phyloP scores from a whole-genome alignment of 169 alveolate genomes.

The Plasmodium sp. region DNA sequence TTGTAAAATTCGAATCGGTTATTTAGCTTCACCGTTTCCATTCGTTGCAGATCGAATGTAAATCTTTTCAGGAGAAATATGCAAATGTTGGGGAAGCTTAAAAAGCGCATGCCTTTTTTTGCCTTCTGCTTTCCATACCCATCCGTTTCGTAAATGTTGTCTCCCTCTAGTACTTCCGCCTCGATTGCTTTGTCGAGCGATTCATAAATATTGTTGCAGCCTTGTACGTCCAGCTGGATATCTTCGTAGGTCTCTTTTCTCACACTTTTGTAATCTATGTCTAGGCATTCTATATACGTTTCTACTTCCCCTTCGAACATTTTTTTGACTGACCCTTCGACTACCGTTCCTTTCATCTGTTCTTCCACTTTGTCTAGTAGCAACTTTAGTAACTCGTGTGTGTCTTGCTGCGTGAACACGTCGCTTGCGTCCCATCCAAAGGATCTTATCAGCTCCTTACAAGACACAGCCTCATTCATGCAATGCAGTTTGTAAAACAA shows the following conservation, averaged over 20 bases:
- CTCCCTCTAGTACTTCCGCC: slow-evolving; percentile 95
- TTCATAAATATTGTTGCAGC: slow-evolving; percentile 92
- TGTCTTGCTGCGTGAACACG: slow-evolving; percentile 97
- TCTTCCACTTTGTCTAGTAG: slow-evolving; percentile 96
- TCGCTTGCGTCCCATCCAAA: slow-evolving; percentile 98
- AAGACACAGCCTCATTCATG: slow-evolving; percentile 91
- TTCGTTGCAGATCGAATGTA: slow-evolving; percentile 88
- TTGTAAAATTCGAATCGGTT: slow-evolving; percentile 93
- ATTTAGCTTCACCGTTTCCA: slow-evolving; percentile 93
- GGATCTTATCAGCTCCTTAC: slow-evolving; percentile 92
- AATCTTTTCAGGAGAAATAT: slow-evolving; percentile 93
- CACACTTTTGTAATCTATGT: slow-evolving; percentile 93
- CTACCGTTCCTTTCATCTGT: slow-evolving; percentile 96
- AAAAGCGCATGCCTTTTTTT: slow-evolving; percentile 93
- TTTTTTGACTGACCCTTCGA: slow-evolving; percentile 94
- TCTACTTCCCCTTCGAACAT: slow-evolving; percentile 96
- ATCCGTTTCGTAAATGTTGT: slow-evolving; percentile 96
- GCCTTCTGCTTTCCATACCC: slow-evolving; percentile 92
- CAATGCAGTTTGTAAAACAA: slow-evolving; percentile 93
- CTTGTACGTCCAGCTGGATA: slow-evolving; percentile 95
- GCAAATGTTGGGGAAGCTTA: slow-evolving; percentile 94
- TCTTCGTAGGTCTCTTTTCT: slow-evolving; percentile 92
- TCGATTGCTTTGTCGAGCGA: slow-evolving; percentile 92
- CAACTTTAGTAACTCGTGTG: slow-evolving; percentile 95
- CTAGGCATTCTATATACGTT: slow-evolving; percentile 95